Evolutionary conservation across 2,329 filamentous ascomycete genomes (phyloP).

Genomic region (Colletotrichum sojae): DNA sequence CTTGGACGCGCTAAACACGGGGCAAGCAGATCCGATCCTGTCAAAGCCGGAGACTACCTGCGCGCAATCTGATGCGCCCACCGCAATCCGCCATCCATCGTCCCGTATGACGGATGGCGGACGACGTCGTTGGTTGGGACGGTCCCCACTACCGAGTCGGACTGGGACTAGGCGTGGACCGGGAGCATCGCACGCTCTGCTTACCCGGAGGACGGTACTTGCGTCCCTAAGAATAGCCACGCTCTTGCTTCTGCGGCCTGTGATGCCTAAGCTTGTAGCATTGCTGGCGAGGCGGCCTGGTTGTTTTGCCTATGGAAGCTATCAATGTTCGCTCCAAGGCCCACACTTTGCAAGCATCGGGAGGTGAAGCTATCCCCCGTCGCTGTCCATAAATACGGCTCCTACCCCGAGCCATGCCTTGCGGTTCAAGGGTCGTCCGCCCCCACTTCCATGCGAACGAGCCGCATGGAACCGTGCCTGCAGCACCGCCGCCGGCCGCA

Average conservation of each 20-base stretch:
- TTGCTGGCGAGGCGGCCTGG: not conserved
- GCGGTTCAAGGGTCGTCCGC: not conserved
- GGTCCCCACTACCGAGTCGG: constrained; percentile 1
- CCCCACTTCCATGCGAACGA: constrained; percentile 21
- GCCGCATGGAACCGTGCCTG: constrained; percentile 28
- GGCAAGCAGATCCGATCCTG: constrained; percentile 38
- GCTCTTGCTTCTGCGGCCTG: not conserved
- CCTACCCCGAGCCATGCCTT: not conserved
- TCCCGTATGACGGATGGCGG: constrained; percentile 6
- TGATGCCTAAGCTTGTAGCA: constrained; percentile 14
- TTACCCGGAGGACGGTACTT: not conserved
- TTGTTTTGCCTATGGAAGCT: not conserved
- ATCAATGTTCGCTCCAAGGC: not conserved
- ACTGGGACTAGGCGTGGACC: not conserved
- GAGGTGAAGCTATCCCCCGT: not conserved
- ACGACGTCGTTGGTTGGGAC: constrained; percentile 17
- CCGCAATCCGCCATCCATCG: constrained; percentile 29
- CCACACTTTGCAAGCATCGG: not conserved
- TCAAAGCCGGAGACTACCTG: constrained; percentile 35
- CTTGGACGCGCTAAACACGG: constrained; percentile 31
- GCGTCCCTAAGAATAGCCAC: constrained; percentile 12
- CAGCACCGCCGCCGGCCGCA: constrained; percentile 5
- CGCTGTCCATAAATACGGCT: constrained; percentile 23
- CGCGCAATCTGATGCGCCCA: constrained; percentile 31
- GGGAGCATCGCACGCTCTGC: not conserved